Conservation (phyloP, 1,284 basidiomycete genomes). For the Mycosarcoma mackinlayi region DNA sequence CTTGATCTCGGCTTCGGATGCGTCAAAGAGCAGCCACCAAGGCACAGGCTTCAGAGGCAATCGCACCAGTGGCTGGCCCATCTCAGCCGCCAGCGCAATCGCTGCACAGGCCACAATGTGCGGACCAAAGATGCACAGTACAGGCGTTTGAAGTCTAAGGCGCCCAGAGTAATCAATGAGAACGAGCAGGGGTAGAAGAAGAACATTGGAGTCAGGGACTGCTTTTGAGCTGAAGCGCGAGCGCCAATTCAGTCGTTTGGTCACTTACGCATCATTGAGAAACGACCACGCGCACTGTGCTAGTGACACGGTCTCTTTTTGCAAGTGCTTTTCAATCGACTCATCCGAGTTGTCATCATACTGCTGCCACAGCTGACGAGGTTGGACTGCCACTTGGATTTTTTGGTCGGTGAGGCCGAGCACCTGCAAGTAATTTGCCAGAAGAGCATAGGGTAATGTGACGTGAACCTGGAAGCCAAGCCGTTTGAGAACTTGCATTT, state of each 20-base stretch:
- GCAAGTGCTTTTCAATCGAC: background rate
- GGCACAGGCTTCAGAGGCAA: slow-evolving; percentile 67
- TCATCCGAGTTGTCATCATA: background rate
- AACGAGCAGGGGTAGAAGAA: too few species aligned
- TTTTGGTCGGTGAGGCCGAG: slow-evolving; percentile 75
- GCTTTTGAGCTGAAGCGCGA: too few species aligned
- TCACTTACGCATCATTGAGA: slow-evolving; percentile 69
- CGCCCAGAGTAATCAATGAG: too few species aligned
- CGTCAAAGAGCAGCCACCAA: slow-evolving; percentile 70
- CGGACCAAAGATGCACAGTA: slow-evolving; percentile 86
- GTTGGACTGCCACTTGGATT: slow-evolving; percentile 9
- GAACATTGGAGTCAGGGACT: background rate
- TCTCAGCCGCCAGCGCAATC: slow-evolving; percentile 57
- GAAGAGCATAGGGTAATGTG: slow-evolving; percentile 89
- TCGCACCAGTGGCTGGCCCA: slow-evolving; percentile 38
- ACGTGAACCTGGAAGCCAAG: slow-evolving; percentile 72
- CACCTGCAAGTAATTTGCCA: slow-evolving; percentile 93
- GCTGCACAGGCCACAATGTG: slow-evolving; percentile 85
- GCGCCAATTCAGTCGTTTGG: background rate
- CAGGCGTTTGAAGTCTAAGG: slow-evolving; percentile 84
- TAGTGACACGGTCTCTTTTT: slow-evolving; percentile 14
- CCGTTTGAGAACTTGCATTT: slow-evolving; percentile 95
- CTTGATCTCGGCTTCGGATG: slow-evolving; percentile 53
- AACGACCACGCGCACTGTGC: slow-evolving; percentile 68
- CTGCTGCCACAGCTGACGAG: background rate